Evolutionary conservation across 495 filamentous ascomycete genomes (phyloP), one percentile per base, ranked within the genome.

Genomic region (Penicillium cosmopolitanum): DNA sequence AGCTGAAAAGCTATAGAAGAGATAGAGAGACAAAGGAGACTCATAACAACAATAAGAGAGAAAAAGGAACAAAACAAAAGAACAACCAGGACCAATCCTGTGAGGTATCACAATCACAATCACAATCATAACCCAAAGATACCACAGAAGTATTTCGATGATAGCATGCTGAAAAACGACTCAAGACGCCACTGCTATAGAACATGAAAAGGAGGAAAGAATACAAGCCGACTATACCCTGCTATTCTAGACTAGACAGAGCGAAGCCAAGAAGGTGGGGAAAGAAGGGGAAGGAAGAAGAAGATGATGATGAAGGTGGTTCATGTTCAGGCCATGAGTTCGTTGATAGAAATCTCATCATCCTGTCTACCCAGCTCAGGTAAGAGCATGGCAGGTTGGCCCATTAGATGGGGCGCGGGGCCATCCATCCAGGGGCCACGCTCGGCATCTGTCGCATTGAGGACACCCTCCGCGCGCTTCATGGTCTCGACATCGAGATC

Each of bases 401-500:
- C 78, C 58, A 80, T 78, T 4, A 80, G 62, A 8, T 77, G 66
- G 5, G 66, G 55, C 1, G 61, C 64, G 13, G 60, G 68, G 5
- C 68, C 79, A 43, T 75, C 73, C n/a, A 88, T 64, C 90, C 90
- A 95, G 2, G 87, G 82, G 0, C 93, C 93, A 61, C 91, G 93
- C 78, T 96, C 92, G 64, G 93, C 89, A 7, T 88, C 86, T 4
- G 85, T 92, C 9, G 91, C 86, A 64, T 78, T 78, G 58, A 84
- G 86, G 60, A 98, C 85, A 44, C 89, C 95, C 66, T 93, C 84
- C 15, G 92, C 93, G 34, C 93, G 85, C 75, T 87, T 90, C 76
- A 98, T 70, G 3, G 93, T 96, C 80, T 93, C 86, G 42, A 97
- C 84, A 68, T 99, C 96, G 48, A 99, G 82, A 66, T 99, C 96